phyloP scores from a whole-genome alignment of 495 filamentous ascomycete species.

The Talaromyces adpressus region DNA sequence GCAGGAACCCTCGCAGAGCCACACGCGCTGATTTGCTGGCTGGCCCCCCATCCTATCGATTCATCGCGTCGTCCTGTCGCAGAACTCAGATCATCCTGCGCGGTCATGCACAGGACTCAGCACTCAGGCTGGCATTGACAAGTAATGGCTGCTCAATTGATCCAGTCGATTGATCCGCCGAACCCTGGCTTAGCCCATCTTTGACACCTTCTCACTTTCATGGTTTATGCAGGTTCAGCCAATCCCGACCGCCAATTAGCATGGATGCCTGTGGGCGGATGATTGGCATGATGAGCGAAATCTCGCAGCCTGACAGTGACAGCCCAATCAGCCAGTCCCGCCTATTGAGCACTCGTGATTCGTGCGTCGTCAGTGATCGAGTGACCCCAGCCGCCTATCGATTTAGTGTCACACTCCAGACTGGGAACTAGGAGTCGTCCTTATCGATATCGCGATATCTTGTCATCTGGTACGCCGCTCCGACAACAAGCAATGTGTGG shows the following conservation, averaged over 20 bases:
- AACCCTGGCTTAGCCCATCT: not conserved
- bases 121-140: not conserved
- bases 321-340: slow-evolving; percentile 1
- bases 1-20: slow-evolving; percentile 3
- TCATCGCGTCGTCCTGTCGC: not conserved
- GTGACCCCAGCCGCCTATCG: not conserved
- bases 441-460: not conserved
- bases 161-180: too few species aligned
- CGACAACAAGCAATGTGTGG: not conserved
- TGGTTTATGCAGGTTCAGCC: slow-evolving; percentile 1
- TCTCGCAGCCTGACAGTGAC: slow-evolving; percentile 1
- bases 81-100: slow-evolving; percentile 4
- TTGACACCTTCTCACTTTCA: not conserved
- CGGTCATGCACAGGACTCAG: not conserved
- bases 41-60: not conserved
- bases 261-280: not conserved
- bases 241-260: slow-evolving; percentile 1
- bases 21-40: not conserved
- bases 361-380: not conserved
- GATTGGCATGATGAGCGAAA: not conserved
- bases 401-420: not conserved
- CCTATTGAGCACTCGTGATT: not conserved
- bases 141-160: not conserved
- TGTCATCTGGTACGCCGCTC: not conserved
- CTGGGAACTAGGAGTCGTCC: not conserved